Percentiles rank a stretch among this genome's conserved stretches.
phyloP scores from a whole-genome alignment of 257 asterid species.

The Ocimum tenuiflorum region DNA sequence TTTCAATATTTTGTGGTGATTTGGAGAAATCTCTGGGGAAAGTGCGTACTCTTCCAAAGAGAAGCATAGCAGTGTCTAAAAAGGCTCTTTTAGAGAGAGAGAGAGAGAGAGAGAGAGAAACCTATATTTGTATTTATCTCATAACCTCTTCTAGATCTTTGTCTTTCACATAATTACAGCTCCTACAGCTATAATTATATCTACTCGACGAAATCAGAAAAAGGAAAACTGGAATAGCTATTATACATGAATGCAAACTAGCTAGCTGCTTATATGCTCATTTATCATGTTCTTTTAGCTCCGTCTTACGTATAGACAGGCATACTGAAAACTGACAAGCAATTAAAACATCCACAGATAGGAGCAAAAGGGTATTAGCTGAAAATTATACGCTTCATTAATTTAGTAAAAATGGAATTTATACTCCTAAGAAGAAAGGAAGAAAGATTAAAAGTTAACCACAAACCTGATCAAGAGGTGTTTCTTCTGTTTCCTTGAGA shows the following conservation, averaged over 20 bases:
- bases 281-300: neutral
- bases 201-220: neutral
- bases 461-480: conserved; percentile 69
- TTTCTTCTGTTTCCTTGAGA: conserved; percentile 54
- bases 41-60: neutral
- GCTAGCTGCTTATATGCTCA: neutral
- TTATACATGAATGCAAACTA: neutral
- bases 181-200: neutral
- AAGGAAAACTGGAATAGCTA: neutral
- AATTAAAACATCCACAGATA: neutral
- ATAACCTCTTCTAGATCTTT: too few species aligned
- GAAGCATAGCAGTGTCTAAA: neutral
- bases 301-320: neutral
- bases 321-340: neutral
- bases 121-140: too few species aligned
- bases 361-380: neutral
- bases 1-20: neutral
- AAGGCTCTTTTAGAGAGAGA: neutral
- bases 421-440: neutral
- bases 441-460: neutral
- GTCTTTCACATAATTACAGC: neutral
- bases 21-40: neutral
- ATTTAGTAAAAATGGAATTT: neutral
- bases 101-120: neutral
- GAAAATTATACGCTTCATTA: neutral